Conservation (phyloP, 2,329 filamentous ascomycete genomes). For the Stachybotrys chlorohalonatus region DNA sequence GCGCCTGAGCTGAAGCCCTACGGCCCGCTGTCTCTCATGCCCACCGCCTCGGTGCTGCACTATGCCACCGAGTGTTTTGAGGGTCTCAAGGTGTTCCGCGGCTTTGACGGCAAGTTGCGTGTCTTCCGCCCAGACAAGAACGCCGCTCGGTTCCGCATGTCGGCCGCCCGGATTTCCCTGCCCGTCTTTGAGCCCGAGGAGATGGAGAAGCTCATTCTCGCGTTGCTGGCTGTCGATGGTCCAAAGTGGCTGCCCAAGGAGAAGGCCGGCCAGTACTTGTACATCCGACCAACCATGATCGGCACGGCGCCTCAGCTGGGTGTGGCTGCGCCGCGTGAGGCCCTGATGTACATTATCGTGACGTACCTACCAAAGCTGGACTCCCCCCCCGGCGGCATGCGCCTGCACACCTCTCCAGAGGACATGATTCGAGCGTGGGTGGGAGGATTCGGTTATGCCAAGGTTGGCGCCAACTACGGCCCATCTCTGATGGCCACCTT, state of each 20-base stretch:
- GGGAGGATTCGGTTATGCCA: constrained; percentile 85
- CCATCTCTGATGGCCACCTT: constrained; percentile 70
- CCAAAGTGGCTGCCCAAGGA: constrained; percentile 69
- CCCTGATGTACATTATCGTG: constrained; percentile 79
- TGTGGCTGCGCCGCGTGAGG: constrained; percentile 69
- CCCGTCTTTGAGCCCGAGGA: constrained; percentile 63
- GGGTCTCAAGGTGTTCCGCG: constrained; percentile 73
- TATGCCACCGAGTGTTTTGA: constrained; percentile 92
- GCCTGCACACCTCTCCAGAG: constrained; percentile 67
- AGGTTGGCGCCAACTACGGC: constrained; percentile 90
- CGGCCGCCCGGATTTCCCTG: constrained; percentile 58
- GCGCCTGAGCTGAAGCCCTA: constrained; percentile 68
- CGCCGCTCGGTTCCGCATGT: constrained; percentile 53
- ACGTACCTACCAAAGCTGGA: constrained; percentile 53
- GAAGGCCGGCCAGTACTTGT: constrained; percentile 63
- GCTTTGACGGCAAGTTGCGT: constrained; percentile 63
- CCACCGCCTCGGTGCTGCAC: constrained; percentile 73
- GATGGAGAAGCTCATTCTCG: constrained; percentile 64
- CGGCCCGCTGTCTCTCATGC: constrained; percentile 68
- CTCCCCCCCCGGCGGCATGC: constrained; percentile 48
- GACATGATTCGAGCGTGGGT: constrained; percentile 89
- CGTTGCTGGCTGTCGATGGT: constrained; percentile 64
- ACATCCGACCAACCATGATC: constrained; percentile 82
- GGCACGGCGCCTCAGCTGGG: constrained; percentile 73
- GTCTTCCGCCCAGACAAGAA: constrained; percentile 73